A percentile compares a stretch with the other conserved stretches of the same genome.
Evolutionary conservation across 345 rosid genomes (phyloP).

Genomic region (Salix viminalis): DNA sequence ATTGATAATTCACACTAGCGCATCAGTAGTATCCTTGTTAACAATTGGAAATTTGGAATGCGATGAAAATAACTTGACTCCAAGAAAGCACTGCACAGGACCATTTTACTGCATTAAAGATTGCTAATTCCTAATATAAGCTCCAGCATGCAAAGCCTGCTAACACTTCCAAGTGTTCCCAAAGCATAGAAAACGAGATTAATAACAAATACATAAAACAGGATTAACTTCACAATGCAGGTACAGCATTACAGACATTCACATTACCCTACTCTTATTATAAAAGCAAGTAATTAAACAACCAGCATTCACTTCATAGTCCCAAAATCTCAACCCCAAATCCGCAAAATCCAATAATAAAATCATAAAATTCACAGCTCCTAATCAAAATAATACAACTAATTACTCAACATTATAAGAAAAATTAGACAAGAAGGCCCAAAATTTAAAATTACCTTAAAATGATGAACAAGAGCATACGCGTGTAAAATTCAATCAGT

Average conservation of each 20-base stretch:
- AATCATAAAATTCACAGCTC: not conserved
- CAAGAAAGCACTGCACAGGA: no score
- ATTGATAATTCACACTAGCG: not conserved
- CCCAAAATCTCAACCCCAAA: not conserved
- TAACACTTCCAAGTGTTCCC: not conserved
- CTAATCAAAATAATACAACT: not conserved
- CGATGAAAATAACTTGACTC: not conserved
- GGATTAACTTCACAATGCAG: not conserved
- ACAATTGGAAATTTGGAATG: not conserved
- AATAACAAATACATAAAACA: not conserved
- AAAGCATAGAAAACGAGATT: not conserved
- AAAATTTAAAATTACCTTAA: conserved; percentile 30
- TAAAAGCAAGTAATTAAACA: no score
- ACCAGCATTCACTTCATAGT: not conserved
- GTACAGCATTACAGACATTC: not conserved
- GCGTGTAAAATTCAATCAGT: conserved; percentile 50
- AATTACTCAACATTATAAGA: not conserved
- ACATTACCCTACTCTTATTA: not conserved
- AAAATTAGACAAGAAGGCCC: not conserved
- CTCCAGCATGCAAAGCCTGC: not conserved
- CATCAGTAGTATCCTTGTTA: not conserved
- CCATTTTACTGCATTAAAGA: no score
- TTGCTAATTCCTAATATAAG: no score
- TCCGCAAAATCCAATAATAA: not conserved
- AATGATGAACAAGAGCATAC: conserved; percentile 36